phyloP scores from a whole-genome alignment of 2,329 filamentous ascomycete species.

The Fusarium guadeloupense region DNA sequence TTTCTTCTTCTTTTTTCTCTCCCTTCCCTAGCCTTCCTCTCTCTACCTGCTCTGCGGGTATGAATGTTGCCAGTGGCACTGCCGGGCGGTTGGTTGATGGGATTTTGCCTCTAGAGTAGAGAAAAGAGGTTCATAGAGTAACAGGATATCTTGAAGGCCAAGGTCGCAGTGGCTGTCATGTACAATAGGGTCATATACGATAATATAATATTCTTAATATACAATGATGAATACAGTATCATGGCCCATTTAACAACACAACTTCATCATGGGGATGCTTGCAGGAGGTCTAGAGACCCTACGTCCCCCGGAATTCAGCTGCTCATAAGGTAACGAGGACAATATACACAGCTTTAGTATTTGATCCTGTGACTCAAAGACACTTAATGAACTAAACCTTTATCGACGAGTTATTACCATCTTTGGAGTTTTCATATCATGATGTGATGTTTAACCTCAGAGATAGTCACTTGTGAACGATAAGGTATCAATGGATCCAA shows the following conservation, averaged over 20 bases:
- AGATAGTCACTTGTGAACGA: neutral
- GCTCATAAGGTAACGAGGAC: neutral
- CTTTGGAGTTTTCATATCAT: neutral
- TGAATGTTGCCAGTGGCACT: conserved; percentile 9
- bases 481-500: conserved; percentile 33
- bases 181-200: neutral
- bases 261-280: no score
- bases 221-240: no score
- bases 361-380: no score
- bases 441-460: neutral
- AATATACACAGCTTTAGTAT: neutral
- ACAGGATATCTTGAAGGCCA: no score
- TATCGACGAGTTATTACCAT: neutral
- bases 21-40: neutral
- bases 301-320: neutral
- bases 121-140: neutral
- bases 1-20: neutral
- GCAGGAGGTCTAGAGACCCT: no score
- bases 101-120: neutral
- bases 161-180: no score
- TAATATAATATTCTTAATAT: no score
- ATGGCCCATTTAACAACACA: no score
- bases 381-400: neutral
- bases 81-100: neutral
- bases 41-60: no score